Evolutionary conservation across 192 early-diverging fungal genomes (phyloP), one percentile per base, ranked within the genome.

Genomic region (Dissophora globulifera): DNA sequence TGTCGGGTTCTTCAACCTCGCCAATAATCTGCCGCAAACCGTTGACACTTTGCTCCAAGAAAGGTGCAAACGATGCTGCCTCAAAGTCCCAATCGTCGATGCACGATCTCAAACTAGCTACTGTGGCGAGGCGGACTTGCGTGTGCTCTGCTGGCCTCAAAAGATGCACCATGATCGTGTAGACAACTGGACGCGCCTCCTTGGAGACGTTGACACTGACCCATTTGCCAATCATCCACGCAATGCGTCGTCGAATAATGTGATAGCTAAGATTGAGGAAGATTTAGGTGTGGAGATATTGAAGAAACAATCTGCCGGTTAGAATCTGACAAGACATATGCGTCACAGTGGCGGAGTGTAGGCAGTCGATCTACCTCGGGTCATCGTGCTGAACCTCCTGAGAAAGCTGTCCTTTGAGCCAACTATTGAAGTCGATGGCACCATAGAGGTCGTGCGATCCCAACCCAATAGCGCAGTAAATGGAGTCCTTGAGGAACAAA

Each of bases 11-110:
- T 35, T 87, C 87, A 0, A 92, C 87, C 12, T 90, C 86, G 7
- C 76, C 67, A 26, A 96, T 78, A 29, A 95, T 50, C 2, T 59
- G 49, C 4, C 85, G 82, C n/a, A 94, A 76, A 20, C 83, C 50
- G 23, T 82, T 60, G 32, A 96, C 81, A 31, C 84, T 78, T 9
- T 60, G 81, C 30, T 87, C 86, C 35, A 94, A 60, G 70, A 85
- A 95, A 2, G 91, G 89, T 25, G 78, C 58, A 58, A 95, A 95
- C 23, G 79, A 76, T 0, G 75, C 71, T 8, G 88, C 64, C 25
- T 93, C 91, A 82, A 96, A 96, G 57, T 95, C 93, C 92, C 92
- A 94, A 62, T 96, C 94, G 53, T 94, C 94, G 26, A 98, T 81
- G 35, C 90, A 88, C 27, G 58, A 65, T 43, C 82, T 62, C 4